These are phyloP conservation scores for Fusarium sp. DNA, from an alignment of 2,329 filamentous ascomycete species.

Conservation along the genomic window DNA sequence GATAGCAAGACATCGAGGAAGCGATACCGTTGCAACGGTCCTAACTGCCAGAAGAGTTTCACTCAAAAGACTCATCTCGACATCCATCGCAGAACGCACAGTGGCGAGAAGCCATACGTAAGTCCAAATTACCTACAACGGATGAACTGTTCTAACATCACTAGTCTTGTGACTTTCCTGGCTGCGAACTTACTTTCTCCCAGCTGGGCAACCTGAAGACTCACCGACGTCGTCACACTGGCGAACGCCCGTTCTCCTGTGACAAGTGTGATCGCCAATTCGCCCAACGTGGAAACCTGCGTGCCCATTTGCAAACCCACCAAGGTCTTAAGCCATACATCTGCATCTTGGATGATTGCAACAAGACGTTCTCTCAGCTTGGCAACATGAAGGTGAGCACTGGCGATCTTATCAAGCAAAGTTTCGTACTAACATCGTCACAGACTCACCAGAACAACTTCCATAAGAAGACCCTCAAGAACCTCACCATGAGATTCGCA, in stretches of 20 bases:
- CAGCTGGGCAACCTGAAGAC: slow-evolving; percentile 94
- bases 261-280: slow-evolving; percentile 84
- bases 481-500: slow-evolving; percentile 78
- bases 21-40: slow-evolving; percentile 78
- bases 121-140: slow-evolving; percentile 52
- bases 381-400: slow-evolving; percentile 85
- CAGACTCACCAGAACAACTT: slow-evolving; percentile 95
- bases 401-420: not conserved
- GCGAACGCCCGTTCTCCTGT: slow-evolving; percentile 86
- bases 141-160: slow-evolving; percentile 39
- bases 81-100: slow-evolving; percentile 89
- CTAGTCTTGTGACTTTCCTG: slow-evolving; percentile 74
- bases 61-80: slow-evolving; percentile 92
- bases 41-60: slow-evolving; percentile 84
- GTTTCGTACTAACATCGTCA: slow-evolving; percentile 2
- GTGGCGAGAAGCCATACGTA: slow-evolving; percentile 90
- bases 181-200: slow-evolving; percentile 84
- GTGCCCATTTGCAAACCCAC: slow-evolving; percentile 86
- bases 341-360: slow-evolving; percentile 85
- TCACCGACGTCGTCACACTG: slow-evolving; percentile 87
- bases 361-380: slow-evolving; percentile 88
- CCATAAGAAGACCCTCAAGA: slow-evolving; percentile 78
- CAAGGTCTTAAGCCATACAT: slow-evolving; percentile 80
- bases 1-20: slow-evolving; percentile 58
- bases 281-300: slow-evolving; percentile 86